Conservation (phyloP, 2,329 filamentous ascomycete species). For the Nemania sp. region DNA sequence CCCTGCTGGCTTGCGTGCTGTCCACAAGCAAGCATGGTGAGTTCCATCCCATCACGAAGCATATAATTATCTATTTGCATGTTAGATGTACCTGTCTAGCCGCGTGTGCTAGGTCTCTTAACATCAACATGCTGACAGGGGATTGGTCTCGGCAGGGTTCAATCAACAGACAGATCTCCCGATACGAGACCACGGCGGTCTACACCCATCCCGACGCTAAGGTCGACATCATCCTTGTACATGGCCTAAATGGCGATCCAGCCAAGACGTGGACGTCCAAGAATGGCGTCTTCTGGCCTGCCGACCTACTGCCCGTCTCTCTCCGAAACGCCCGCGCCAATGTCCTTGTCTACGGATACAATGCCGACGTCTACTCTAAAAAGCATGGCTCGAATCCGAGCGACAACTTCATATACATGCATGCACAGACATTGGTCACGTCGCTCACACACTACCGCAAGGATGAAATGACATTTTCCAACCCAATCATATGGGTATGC, state of each 20-base stretch:
- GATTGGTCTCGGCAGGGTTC: slow-evolving; percentile 44
- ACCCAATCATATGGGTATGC: slow-evolving; percentile 75
- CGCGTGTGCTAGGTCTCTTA: slow-evolving; percentile 1
- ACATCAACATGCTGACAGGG: slow-evolving; percentile 27
- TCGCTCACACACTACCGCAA: slow-evolving; percentile 66
- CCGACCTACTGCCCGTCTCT: slow-evolving; percentile 65
- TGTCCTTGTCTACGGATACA: slow-evolving; percentile 74
- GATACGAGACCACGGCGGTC: slow-evolving; percentile 62
- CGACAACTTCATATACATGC: slow-evolving; percentile 69
- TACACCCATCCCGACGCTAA: slow-evolving; percentile 62
- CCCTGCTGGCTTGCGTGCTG: slow-evolving; percentile 22
- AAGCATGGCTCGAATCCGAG: slow-evolving; percentile 58
- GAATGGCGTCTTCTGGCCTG: slow-evolving; percentile 69
- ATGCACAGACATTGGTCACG: slow-evolving; percentile 69
- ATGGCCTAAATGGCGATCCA: slow-evolving; percentile 70
- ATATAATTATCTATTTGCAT: not conserved
- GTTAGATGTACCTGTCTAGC: too few relatives aligned
- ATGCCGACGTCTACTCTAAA: slow-evolving; percentile 63
- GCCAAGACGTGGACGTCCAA: slow-evolving; percentile 63
- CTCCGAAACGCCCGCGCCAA: slow-evolving; percentile 62
- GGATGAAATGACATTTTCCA: slow-evolving; percentile 56
- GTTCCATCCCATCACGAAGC: slow-evolving; percentile 5
- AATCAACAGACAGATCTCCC: slow-evolving; percentile 53
- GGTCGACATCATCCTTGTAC: slow-evolving; percentile 70
- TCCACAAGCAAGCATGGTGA: slow-evolving; percentile 28